Evolutionary conservation across 805 yeast genomes (phyloP).

Genomic region (Nakazawaea anatomiae): DNA sequence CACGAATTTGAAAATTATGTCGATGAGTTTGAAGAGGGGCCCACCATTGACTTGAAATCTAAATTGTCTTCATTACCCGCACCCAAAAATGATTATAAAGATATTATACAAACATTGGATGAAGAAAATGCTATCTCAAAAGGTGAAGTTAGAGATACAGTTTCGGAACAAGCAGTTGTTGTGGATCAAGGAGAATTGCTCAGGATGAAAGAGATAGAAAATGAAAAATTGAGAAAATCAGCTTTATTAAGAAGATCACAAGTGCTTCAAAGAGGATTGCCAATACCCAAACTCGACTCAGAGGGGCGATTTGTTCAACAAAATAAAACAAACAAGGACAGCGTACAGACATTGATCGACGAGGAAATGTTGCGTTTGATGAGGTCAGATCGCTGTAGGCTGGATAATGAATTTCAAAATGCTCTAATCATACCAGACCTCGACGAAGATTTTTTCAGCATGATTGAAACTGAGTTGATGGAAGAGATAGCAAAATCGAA

Average conservation of each 20-base stretch:
- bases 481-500: background rate
- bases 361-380: slow-evolving; percentile 30
- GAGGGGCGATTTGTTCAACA: background rate
- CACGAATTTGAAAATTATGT: slow-evolving; percentile 12
- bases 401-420: slow-evolving; percentile 17
- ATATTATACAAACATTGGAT: background rate
- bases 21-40: background rate
- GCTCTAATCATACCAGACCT: slow-evolving; percentile 23
- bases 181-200: slow-evolving; percentile 22
- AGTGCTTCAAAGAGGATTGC: slow-evolving; percentile 39
- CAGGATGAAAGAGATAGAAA: slow-evolving; percentile 15
- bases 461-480: background rate
- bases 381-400: slow-evolving; percentile 34
- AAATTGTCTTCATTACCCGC: slow-evolving; percentile 29
- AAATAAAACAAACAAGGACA: background rate
- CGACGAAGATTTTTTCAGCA: slow-evolving; percentile 20
- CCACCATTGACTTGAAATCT: slow-evolving; percentile 2
- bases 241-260: slow-evolving; percentile 34
- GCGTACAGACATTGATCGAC: slow-evolving; percentile 15
- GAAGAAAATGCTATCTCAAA: slow-evolving; percentile 12
- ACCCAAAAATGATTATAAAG: slow-evolving; percentile 23
- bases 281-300: slow-evolving; percentile 17
- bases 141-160: background rate
- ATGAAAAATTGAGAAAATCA: slow-evolving; percentile 4
- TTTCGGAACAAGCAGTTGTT: background rate